Base-by-base conservation (phyloP, 306 rosid species). In the Astragalus membranaceus region DNA sequence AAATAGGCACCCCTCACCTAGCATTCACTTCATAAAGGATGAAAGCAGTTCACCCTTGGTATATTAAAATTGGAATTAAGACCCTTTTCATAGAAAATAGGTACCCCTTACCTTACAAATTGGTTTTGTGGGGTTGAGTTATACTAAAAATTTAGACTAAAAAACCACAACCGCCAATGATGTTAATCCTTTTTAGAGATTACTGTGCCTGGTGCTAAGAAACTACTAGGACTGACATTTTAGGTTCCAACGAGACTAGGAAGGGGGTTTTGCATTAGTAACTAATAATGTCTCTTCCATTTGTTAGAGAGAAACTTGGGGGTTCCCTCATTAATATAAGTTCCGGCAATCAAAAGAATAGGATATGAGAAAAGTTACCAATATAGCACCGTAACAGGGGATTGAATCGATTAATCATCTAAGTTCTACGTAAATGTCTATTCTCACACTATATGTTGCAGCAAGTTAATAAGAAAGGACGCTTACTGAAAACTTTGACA, bases 401-500 rank as follows among this genome's bases (percentile, higher is more conserved):
- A 30, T 8, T 2, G 11, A 39, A 7, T 7, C 11, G 3, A 39
- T 46, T 65, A 26, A 47, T 47, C 30, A 65, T 64, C 55, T 56
- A 64, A 29, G 12, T 12, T 29, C n/a, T 4, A 8, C 43, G 23
- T 12, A 64, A 44, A 46, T 46, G 43, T 65, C 4, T 7, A 43
- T 7, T 77, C 20, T 5, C 44, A 57, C n/a, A 74, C 3, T 13
- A 47, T 17, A 65, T 11, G 41, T 26, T 60, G 16, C 20, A 60
- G 55, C 15, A 70, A 66, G 52, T 70, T 36, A 23, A 73, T 42
- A 2, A 59, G 10, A 33, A 48, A 64, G 55, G 74, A 65, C 23
- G 71, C 88, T 13, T 85, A 93, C 98, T 8, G 97, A 88, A 61
- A 93, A 93, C 77, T 93, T 90, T 48, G 89, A 85, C 88, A 93